Base-by-base conservation (phyloP, 176 grass and related monocot species). In the Cenchrus fungigraminus region DNA sequence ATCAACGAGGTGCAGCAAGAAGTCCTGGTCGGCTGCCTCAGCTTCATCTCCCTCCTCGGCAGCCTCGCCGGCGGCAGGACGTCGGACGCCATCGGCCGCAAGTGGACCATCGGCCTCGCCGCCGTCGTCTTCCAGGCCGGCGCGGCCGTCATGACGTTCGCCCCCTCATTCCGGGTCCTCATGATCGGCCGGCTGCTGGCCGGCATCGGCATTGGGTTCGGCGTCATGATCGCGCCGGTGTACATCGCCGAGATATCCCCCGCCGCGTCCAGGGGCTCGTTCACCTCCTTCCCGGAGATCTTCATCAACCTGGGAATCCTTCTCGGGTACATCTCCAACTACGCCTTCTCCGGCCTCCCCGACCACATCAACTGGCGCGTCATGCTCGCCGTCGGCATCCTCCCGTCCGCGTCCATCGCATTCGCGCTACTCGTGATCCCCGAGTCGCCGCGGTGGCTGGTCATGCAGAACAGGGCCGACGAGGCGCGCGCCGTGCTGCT, bases 1-100 rank as follows among this genome's bases (percentile, higher is more conserved):
- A 97, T 97, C 91, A 89, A 59, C 37, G 90, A 97, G 79, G 90
- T 97, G 52, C 95, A 97, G 82, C 95, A 97, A 87, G 95, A 97
- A 79, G 43, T 97, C n/a, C 64, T 97, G 32, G 81, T 97, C 6
- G 95, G 95, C 1, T 94, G 90, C 76, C 90, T 97, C 9, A 97
- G 90, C 87, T 83, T 97, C 88, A 83, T 97, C 73, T 97, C 90
- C 8, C 90, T 97, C 53, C n/a, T 97, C 10, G 95, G 95, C 73
- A 97, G 92, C 89, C 90, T 97, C 11, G 88, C 92, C 5, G 92
- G 86, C 3, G 95, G 95, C 15, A 68, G 90, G 58, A 97, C 95
- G 0, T 89, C 92, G 0, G 95, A 97, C 51, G 83, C 92, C 34
- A 46, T 94, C 51, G 95, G 95, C 8, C 81, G 95, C 16, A 97